Evolutionary conservation across 108 stramenopile species (phyloP).

Genomic region (Cylindrotheca fusiformis): DNA sequence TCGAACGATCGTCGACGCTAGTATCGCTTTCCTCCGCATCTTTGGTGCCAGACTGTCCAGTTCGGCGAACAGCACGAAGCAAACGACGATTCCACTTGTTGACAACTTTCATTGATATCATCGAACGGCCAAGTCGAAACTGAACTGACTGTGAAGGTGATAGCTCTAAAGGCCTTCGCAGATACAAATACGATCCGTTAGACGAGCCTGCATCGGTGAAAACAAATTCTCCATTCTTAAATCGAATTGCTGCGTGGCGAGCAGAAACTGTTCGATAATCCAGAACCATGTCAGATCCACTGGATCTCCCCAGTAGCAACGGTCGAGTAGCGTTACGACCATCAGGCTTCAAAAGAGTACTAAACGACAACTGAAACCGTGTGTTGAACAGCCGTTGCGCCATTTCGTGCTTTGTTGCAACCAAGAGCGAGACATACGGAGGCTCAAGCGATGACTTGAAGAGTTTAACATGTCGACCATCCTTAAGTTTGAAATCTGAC

Average conservation of each 20-base stretch:
- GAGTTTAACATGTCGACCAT: conserved; percentile 84
- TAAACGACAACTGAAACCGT: conserved; percentile 94
- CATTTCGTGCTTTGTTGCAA: conserved; percentile 96
- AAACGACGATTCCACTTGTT: conserved; percentile 86
- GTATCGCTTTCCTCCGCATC: conserved; percentile 24
- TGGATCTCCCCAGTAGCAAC: conserved; percentile 92
- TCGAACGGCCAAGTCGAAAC: conserved; percentile 80
- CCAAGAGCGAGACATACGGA: conserved; percentile 93
- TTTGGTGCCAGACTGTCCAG: conserved; percentile 36
- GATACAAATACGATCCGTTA: conserved; percentile 86
- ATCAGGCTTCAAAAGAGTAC: conserved; percentile 87
- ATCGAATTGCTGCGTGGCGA: conserved; percentile 84
- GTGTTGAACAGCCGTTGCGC: conserved; percentile 95
- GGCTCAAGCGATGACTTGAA: conserved; percentile 93
- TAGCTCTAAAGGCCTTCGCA: conserved; percentile 83
- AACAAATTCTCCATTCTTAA: conserved; percentile 90
- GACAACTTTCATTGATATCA: conserved; percentile 90
- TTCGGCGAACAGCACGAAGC: conserved; percentile 70
- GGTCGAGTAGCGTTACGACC: conserved; percentile 85
- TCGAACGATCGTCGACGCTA: conserved; percentile 63
- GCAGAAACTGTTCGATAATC: conserved; percentile 93
- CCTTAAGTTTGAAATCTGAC: conserved; percentile 89
- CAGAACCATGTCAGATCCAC: conserved; percentile 93
- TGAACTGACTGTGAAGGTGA: conserved; percentile 76
- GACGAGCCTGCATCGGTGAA: conserved; percentile 88